Base-by-base conservation (phyloP, 228 moss, liverwort and hornwort species). In the Sphagnum magellanicum region DNA sequence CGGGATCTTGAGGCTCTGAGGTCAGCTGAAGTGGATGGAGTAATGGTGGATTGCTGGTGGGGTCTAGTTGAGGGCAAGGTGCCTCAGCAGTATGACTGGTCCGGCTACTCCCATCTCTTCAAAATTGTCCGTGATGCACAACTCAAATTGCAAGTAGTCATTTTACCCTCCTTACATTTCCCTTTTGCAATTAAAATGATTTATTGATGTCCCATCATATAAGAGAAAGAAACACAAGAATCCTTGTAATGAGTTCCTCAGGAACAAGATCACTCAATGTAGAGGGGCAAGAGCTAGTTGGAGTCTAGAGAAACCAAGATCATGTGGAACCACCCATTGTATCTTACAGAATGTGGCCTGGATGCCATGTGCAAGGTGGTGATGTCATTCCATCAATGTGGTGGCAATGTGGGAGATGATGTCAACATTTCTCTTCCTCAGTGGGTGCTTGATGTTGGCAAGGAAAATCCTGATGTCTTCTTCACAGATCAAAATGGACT, bases 21-120 rank as follows among this genome's bases (percentile, higher is more conserved):
- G 61, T 72, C 75, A 46, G 76, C 82, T 73, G 85, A 84, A 76
- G 95, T 95, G 71, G 95, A 95, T 71, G 95, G 95, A 68, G 95
- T 95, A n/a, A 95, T 95, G 95, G 95, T 95, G 61, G 95, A 95
- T 75, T 95, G 95, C 67, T 95, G 95, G 95, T 95, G 95, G 95
- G 95, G 95, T 32, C 62, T 95, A 60, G 95, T 92, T 48, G 95
- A 95, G 79, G 90, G 73, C 66, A 84, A 82, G 66, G 88, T 76
- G 49, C 95, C 95, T 46, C 90, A 87, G 71, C 75, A 87, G 1
- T 95, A 95, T 50, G 65, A 89, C 6, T 95, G 95, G 95, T 80
- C 87, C 67, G 95, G 95, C 5, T 95, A 95, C 71, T 75, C 11
- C 59, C 61, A 92, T 14, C 90, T 95, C 79, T 95, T 95, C 81